Base-by-base conservation (phyloP, 2,329 filamentous ascomycete genomes). In the Pochonia chlamydosporia region DNA sequence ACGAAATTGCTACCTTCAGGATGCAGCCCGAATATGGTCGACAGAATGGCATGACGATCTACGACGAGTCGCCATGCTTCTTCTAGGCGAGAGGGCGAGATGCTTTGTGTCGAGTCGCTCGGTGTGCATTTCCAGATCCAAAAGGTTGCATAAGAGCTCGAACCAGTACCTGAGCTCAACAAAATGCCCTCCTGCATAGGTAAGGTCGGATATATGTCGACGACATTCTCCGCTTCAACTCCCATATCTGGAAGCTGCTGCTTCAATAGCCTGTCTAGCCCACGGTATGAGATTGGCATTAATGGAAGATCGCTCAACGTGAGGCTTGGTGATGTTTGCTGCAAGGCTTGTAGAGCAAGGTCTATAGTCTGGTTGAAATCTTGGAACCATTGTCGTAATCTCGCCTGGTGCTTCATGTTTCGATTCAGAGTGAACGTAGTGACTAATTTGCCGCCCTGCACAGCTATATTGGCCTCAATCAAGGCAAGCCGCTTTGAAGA, bases 401-500 rank as follows among this genome's bases (percentile, higher is more conserved):
- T 40, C 21, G 11, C 43, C 20, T 46, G 49, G 37, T 52, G 47
- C 24, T 39, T 47, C 44, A 52, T 50, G 16, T 43, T 25, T 23
- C 36, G 40, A 28, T 52, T 44, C 20, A 46, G 33, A 2, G 42
- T 31, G 24, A 51, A 51, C 4, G 47, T 31, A 5, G 46, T 43
- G 4, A 36, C 33, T 10, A 51, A 43, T 21, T 24, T n/a, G 9
- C 39, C 40, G 13, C 50, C 47, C 9, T 46, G 37, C 7, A 52
- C 44, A 6, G 39, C 48, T 11, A 47, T 47, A 11, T 40, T 46
- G 37, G 50, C 47, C 30, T 52, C 47, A 18, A 52, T 44, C 49
- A 51, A 40, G 40, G 35, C 40, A 20, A 42, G 33, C 3, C 43
- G 31, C 3, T 46, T 35, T 1, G 49, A 46, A 2, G 23, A 45